Conservation (phyloP, 2,329 filamentous ascomycete genomes). For the Fusarium protoensiforme region DNA sequence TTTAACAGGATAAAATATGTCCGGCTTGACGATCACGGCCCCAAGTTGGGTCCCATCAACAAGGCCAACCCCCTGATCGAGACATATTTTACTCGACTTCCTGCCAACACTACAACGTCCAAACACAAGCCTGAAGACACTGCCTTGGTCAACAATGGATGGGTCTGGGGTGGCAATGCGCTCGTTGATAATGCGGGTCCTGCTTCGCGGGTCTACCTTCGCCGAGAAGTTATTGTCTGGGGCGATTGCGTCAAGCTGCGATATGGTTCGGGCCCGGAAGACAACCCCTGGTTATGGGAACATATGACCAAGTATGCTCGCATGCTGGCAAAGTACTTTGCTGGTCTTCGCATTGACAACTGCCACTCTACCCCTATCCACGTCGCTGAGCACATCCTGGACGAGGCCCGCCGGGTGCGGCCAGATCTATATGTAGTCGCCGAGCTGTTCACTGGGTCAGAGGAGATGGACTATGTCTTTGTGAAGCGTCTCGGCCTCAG, state of each 20-base stretch:
- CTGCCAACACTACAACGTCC: constrained; percentile 79
- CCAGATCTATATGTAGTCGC: constrained; percentile 93
- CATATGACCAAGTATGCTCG: constrained; percentile 95
- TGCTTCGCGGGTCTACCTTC: constrained; percentile 90
- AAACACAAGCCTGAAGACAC: constrained; percentile 81
- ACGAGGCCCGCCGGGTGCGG: constrained; percentile 88
- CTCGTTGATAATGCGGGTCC: constrained; percentile 93
- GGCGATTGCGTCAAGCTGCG: constrained; percentile 97
- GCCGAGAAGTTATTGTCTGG: constrained; percentile 97
- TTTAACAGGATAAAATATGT: constrained; percentile 97
- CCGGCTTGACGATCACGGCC: constrained; percentile 90
- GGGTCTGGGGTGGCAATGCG: constrained; percentile 98
- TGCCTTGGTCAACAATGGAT: constrained; percentile 93
- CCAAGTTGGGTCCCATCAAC: constrained; percentile 84
- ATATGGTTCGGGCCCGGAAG: constrained; percentile 82
- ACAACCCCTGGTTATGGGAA: constrained; percentile 95
- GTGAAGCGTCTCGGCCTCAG: constrained; percentile 92
- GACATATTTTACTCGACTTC: constrained; percentile 92
- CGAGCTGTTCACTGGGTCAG: constrained; percentile 94
- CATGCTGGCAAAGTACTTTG: constrained; percentile 93
- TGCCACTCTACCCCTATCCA: constrained; percentile 96
- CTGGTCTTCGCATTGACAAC: constrained; percentile 96
- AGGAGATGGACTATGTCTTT: constrained; percentile 96
- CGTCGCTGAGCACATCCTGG: constrained; percentile 93
- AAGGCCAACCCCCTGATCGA: constrained; percentile 86